Conservation (phyloP, 2,329 filamentous ascomycete genomes). For the Claviceps citrina region DNA sequence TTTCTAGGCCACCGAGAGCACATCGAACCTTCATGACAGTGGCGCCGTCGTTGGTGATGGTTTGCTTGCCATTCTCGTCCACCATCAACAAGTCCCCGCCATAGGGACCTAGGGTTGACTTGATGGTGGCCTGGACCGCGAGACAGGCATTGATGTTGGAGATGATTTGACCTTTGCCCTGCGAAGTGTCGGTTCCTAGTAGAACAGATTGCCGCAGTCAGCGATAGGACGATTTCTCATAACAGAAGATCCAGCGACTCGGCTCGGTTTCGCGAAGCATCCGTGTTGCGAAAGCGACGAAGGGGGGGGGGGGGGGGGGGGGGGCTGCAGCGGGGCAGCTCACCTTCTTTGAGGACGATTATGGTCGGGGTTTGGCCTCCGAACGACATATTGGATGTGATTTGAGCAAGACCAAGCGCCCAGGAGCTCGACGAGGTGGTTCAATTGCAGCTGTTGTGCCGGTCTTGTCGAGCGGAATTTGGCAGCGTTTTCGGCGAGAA, state of each 20-base stretch:
- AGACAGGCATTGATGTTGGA: slow-evolving; percentile 98
- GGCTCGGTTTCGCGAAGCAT: not conserved
- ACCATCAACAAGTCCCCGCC: slow-evolving; percentile 93
- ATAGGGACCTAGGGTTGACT: slow-evolving; percentile 89
- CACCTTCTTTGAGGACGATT: slow-evolving; percentile 93
- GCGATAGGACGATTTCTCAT: slow-evolving; percentile 2
- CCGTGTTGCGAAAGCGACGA: slow-evolving; percentile 7
- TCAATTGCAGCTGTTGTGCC: slow-evolving; percentile 1
- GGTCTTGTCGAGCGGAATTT: not conserved
- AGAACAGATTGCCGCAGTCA: not conserved
- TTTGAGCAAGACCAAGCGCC: slow-evolving; percentile 4
- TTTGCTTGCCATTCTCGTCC: slow-evolving; percentile 87
- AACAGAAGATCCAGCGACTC: not conserved
- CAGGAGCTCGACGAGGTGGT: slow-evolving; percentile 6
- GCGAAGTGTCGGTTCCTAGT: slow-evolving; percentile 86
- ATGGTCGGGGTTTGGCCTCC: slow-evolving; percentile 95
- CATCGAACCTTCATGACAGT: slow-evolving; percentile 85
- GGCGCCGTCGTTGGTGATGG: slow-evolving; percentile 96
- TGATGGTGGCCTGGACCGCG: slow-evolving; percentile 89
- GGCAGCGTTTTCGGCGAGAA: not conserved
- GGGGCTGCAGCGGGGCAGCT: slow-evolving; percentile 24
- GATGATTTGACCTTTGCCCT: slow-evolving; percentile 90
- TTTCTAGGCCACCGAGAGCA: not conserved
- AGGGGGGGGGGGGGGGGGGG: too few relatives aligned
- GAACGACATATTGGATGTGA: slow-evolving; percentile 60